Evolutionary conservation across 2,329 filamentous ascomycete species (phyloP).

Genomic region (Fusarium virguliforme): DNA sequence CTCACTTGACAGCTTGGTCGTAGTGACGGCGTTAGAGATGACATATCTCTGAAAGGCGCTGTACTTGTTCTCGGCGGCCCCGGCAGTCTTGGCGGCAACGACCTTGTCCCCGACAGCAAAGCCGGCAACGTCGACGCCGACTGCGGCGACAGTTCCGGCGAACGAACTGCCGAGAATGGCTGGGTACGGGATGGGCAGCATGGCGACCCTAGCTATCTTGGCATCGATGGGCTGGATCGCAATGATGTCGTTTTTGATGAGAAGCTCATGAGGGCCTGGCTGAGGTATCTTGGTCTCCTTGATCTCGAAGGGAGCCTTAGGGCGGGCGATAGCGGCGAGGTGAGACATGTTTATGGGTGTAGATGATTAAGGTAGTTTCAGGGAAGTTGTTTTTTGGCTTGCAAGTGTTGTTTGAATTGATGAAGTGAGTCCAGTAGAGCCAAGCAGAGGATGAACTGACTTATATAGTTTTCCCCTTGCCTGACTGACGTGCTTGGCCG

Average conservation of each 20-base stretch:
- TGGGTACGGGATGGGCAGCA: slow-evolving; percentile 39
- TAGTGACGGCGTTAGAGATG: slow-evolving; percentile 20
- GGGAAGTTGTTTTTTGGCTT: background rate
- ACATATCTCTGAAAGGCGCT: slow-evolving; percentile 39
- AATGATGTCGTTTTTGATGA: slow-evolving; percentile 42
- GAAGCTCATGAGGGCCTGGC: slow-evolving; percentile 39
- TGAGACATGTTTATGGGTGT: slow-evolving; percentile 30
- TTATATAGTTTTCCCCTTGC: background rate
- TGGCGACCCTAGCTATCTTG: slow-evolving; percentile 43
- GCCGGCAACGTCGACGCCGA: slow-evolving; percentile 22
- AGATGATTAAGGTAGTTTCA: background rate
- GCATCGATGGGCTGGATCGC: slow-evolving; percentile 42
- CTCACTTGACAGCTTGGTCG: slow-evolving; percentile 31
- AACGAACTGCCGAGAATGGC: slow-evolving; percentile 38
- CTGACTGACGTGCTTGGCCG: background rate
- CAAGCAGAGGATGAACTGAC: background rate
- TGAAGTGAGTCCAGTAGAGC: background rate
- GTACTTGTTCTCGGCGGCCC: slow-evolving; percentile 37
- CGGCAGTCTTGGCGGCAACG: slow-evolving; percentile 37
- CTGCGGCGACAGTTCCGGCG: slow-evolving; percentile 33
- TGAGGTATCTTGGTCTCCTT: slow-evolving; percentile 38
- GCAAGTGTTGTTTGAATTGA: slow-evolving; percentile 1
- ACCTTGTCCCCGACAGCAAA: slow-evolving; percentile 41
- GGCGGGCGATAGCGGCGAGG: slow-evolving; percentile 34
- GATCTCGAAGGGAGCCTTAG: slow-evolving; percentile 34